Evolutionary conservation across 1,139 yeast genomes (phyloP), one percentile per base, ranked within the genome.

Genomic region (Geotrichum europaeum): DNA sequence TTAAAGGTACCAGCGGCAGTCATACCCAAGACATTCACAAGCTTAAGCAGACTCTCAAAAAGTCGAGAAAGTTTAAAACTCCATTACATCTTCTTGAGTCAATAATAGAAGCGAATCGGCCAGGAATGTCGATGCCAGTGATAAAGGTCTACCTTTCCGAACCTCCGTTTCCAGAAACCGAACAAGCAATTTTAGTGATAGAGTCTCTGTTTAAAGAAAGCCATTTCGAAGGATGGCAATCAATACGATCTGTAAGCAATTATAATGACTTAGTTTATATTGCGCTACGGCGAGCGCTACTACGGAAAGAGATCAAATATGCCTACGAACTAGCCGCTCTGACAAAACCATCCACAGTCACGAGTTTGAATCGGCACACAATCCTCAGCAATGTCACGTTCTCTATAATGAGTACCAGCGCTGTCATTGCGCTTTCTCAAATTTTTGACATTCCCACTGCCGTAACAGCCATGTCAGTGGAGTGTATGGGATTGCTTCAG

Each of bases 161-260:
- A 2, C 20, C 32, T n/a, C 63, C 63, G 20, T 56, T 45, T 40
- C 63, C 63, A 3, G 47, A 59, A 4, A 61, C 60, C 5, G 25
- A 3, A 7, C 55, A 55, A 12, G 53, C 53, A 9, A 15, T 53
- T 18, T 15, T n/a, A 5, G 20, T 58, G 4, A 36, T 61, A 22
- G 45, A 25, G 22, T 25, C 51, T 45, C n/a, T 34, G 15, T 52
- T 36, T 36, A 28, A 49, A 32, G 36, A 22, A 13, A 34, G 18
- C 25, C 7, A 12, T 28, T 22, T 15, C 34, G 9, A 25, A 24
- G 25, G 32, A 40, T 12, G 36, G 25, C 18, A 15, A 43, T 49
- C 45, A 40, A 36, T 22, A 32, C 10, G 25, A 10, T 10, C 32
- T n/a, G 9, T 28, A n/a, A 32, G 43, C 28, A 13, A 49, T 13